Base-by-base conservation (phyloP, 2,329 filamentous ascomycete species). In the Gnomoniopsis sp. region DNA sequence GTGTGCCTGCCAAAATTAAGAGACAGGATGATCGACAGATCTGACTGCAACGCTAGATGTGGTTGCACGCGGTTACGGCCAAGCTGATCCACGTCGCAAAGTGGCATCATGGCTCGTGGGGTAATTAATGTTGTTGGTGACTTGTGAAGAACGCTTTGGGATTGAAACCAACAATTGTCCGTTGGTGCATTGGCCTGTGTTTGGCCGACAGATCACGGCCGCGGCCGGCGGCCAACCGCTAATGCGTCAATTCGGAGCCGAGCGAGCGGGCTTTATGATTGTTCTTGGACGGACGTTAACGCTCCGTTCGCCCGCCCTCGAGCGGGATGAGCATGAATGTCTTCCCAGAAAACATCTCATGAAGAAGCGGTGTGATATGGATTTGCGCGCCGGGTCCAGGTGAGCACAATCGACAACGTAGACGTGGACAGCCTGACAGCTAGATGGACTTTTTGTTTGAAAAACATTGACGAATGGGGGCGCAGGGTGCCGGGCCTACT, bases 321-420 rank as follows among this genome's bases (percentile, higher is more conserved):
- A 52, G 34, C 34, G 22, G 19, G 50, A 52, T 36, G 22, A 22
- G 21, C 21, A 21, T 46, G 38, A 19, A n/a, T 12, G 7, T 19
- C n/a, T 46, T 21, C n/a, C 43, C 17, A 21, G 41, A 46, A 22
- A 46, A 12, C 17, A 6, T 46, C 15, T 11, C 14, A 12, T 41
- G 34, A 47, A 56, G 34, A 43, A 48, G 59, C 59, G 59, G 59
- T 61, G 59, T 61, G 53, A 53, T 53, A 33, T 6, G 23, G 19
- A 22, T 21, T 36, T 43, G 17, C 22, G 47, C n/a, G 30, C 53
- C 30, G 56, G 59, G 51, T 36, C 53, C 56, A 53, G 47, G 41
- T 19, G 44, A 59, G 49, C 23, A 26, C 21, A 21, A 23, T 34
- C 43, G n/a, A 53, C 26, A 47, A 11, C 51, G 17, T 34, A 38